Base-by-base conservation (phyloP, 371 early-diverging fungal genomes). In the Cokeromyces recurvatus region DNA sequence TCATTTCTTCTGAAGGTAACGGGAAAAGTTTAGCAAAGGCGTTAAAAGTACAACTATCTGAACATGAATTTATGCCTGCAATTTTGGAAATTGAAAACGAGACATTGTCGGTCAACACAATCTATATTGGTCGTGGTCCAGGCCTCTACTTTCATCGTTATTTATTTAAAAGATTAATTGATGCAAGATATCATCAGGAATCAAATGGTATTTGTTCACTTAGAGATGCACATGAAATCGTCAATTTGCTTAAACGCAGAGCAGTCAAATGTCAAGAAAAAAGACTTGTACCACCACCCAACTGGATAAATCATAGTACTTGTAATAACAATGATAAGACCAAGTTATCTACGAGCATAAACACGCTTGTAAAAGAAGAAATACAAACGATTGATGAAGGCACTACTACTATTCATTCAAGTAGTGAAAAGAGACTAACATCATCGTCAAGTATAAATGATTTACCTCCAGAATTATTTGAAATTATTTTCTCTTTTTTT, bases 31-130 rank as follows among this genome's bases (percentile, higher is more conserved):
- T 73, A 36, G 70, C 59, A 2, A 38, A 45, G 25, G 55, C 49
- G 3, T 51, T 73, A 3, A 66, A 67, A 36, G 43, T 73, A 16
- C 45, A 48, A 7, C 49, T 69, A 36, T 57, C 67, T 0, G 59
- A 66, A 2, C 25, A 46, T 5, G 65, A 69, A 42, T 46, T 69
- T 5, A 62, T 64, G 61, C 70, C 74, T 4, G 64, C 70, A 9
- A 62, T 65, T 2, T 32, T 66, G 10, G 46, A 59, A 29, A 48
- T 73, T 0, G 24, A 34, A 4, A 36, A 25, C 9, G 41, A 38
- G 8, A 54, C 53, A 9, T 42, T 66, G 10, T 47, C 39, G 1
- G 58, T 66, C 11, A 32, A 49, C 11, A 27, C 50, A 1, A 46
- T 73, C 32, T 59, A 39, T 21, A 51, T 66, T 29, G 74, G 70